Conservation (phyloP, 306 rosid genomes). For the Citrullus colocynthis region DNA sequence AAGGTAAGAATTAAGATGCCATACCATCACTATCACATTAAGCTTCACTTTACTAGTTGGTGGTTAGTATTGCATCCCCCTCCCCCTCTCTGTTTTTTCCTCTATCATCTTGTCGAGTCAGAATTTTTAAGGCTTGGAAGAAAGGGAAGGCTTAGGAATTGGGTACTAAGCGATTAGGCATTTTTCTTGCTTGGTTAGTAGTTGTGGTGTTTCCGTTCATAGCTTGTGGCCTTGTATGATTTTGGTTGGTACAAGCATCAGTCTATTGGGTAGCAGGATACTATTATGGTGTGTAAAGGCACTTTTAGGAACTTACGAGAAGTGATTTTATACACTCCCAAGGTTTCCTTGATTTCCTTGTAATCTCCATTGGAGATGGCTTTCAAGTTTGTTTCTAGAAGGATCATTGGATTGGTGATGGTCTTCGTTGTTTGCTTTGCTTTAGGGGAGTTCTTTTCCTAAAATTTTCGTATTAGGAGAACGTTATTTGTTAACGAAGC, state of each 20-base stretch:
- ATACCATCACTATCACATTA: background rate
- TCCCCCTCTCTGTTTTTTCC: background rate
- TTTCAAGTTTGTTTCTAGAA: background rate
- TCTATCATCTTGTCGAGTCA: background rate
- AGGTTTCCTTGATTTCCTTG: background rate
- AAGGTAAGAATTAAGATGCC: constrained; percentile 39
- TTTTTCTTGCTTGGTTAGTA: background rate
- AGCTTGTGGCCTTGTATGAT: background rate
- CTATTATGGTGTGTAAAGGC: background rate
- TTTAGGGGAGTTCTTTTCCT: background rate
- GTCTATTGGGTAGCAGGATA: background rate
- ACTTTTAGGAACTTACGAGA: background rate
- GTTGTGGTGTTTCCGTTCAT: background rate
- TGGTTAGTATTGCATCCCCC: background rate
- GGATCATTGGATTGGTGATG: background rate
- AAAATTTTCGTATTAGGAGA: background rate
- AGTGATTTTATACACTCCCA: background rate
- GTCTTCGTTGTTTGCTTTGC: background rate
- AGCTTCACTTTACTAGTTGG: background rate
- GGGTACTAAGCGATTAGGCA: background rate
- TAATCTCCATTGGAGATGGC: background rate
- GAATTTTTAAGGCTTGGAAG: background rate
- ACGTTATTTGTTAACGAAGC: background rate
- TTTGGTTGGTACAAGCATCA: background rate
- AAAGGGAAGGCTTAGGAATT: background rate